Percentiles rank a stretch among this genome's conserved stretches.
These are phyloP conservation scores for Phanerochaete carnosa DNA, from an alignment of 768 basidiomycete species.

Conservation along the genomic window DNA sequence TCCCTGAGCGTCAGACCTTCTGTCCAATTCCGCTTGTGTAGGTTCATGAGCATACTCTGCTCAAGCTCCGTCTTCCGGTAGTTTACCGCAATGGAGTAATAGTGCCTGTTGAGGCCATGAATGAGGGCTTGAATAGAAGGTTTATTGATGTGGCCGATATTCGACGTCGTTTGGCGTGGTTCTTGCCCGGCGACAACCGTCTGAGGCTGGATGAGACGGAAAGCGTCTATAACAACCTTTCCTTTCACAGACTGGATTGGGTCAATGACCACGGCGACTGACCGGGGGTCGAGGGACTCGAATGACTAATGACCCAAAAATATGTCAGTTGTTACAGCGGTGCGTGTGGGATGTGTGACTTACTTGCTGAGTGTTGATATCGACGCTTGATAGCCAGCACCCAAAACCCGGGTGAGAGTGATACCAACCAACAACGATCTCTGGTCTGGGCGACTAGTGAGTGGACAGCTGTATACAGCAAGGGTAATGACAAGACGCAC, in stretches of 20 bases:
- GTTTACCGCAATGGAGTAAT: slow-evolving; percentile 96
- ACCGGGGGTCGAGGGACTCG: slow-evolving; percentile 88
- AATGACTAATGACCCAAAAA: slow-evolving; percentile 66
- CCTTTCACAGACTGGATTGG: slow-evolving; percentile 99
- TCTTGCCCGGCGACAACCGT: slow-evolving; percentile 89
- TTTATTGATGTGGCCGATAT: slow-evolving; percentile 98
- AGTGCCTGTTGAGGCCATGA: slow-evolving; percentile 96
- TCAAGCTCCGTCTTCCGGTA: slow-evolving; percentile 98
- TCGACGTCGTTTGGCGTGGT: slow-evolving; percentile 95
- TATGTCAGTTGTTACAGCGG: neutral
- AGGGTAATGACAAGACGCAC: slow-evolving; percentile 41
- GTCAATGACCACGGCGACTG: slow-evolving; percentile 96
- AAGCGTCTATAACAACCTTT: slow-evolving; percentile 99
- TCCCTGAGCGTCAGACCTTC: slow-evolving; percentile 91
- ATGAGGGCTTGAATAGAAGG: slow-evolving; percentile 99
- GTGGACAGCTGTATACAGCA: neutral
- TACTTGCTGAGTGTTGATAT: slow-evolving; percentile 98
- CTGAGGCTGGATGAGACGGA: slow-evolving; percentile 93
- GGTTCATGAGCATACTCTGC: slow-evolving; percentile 97
- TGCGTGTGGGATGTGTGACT: slow-evolving; percentile 15
- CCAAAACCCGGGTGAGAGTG: slow-evolving; percentile 99
- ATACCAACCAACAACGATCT: slow-evolving; percentile 99
- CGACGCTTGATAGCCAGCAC: slow-evolving; percentile 98
- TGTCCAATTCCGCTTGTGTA: slow-evolving; percentile 99
- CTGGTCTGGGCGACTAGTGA: neutral